These are phyloP conservation scores for Collariella sp. DNA, from an alignment of 495 filamentous ascomycete species.

Conservation along the genomic window DNA sequence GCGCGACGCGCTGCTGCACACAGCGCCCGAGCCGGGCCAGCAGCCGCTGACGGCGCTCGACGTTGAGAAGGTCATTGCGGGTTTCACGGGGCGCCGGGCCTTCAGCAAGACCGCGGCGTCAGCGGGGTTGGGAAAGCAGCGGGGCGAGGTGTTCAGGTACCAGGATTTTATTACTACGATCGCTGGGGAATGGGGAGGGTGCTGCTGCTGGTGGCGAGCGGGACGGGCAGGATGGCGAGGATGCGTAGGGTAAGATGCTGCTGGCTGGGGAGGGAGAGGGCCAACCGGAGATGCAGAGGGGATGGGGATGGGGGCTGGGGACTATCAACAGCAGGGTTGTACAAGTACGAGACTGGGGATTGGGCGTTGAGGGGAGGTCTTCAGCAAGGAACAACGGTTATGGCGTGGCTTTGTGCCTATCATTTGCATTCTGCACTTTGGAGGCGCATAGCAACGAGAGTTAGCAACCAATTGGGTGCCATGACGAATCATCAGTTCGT, in stretches of 20 bases:
- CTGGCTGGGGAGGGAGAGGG: too few relatives aligned
- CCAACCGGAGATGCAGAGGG: not conserved
- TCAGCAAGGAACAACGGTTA: not conserved
- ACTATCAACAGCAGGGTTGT: not conserved
- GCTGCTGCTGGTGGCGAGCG: slow-evolving; percentile 29
- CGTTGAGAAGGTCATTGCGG: slow-evolving; percentile 72
- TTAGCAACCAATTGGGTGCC: slow-evolving; percentile 1
- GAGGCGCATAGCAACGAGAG: not conserved
- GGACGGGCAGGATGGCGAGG: slow-evolving; percentile 26
- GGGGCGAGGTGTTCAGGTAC: slow-evolving; percentile 71
- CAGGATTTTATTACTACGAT: slow-evolving; percentile 66
- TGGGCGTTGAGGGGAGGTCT: not conserved
- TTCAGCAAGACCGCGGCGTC: slow-evolving; percentile 51
- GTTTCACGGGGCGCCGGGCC: slow-evolving; percentile 72
- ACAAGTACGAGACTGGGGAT: not conserved
- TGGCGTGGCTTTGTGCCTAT: not conserved
- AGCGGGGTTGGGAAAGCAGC: slow-evolving; percentile 40
- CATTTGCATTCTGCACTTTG: not conserved
- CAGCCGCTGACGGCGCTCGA: slow-evolving; percentile 59
- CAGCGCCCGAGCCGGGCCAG: slow-evolving; percentile 66
- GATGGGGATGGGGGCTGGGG: not conserved
- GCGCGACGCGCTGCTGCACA: slow-evolving; percentile 72
- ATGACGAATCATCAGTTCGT: not conserved
- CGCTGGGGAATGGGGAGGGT: slow-evolving; percentile 37
- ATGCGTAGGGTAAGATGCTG: slow-evolving; percentile 1